These are phyloP conservation scores for Starmerella geochares DNA, from an alignment of 805 yeast species.

Conservation along the genomic window DNA sequence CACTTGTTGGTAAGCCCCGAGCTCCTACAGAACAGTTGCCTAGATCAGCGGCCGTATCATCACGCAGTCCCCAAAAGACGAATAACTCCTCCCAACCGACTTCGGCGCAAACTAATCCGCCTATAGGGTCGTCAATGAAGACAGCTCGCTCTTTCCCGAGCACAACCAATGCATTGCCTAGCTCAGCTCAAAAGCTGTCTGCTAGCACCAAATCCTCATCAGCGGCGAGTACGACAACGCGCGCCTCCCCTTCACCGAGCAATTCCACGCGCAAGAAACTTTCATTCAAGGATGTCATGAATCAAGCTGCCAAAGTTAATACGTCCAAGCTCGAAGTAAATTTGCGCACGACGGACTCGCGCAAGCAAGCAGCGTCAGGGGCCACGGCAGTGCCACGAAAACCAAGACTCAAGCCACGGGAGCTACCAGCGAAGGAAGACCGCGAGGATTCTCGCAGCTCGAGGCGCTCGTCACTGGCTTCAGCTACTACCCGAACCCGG, in stretches of 20 bases:
- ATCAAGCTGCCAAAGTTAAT: conserved; percentile 54
- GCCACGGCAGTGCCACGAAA: background rate
- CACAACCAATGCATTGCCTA: background rate
- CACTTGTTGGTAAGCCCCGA: too few species aligned
- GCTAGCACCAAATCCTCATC: background rate
- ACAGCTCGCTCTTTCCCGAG: too few species aligned
- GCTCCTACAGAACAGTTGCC: too few species aligned
- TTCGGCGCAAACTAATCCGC: too few species aligned
- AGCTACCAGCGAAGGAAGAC: background rate
- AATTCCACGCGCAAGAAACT: conserved; percentile 32
- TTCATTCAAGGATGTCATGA: conserved; percentile 59
- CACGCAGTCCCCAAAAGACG: too few species aligned
- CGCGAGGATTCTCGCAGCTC: background rate
- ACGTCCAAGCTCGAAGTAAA: conserved; percentile 38
- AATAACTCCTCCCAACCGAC: too few species aligned
- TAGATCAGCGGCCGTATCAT: too few species aligned
- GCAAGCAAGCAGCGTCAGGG: background rate
- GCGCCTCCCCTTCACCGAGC: background rate
- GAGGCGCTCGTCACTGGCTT: too few species aligned
- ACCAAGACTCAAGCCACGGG: background rate
- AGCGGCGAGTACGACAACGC: background rate
- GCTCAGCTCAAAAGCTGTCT: background rate
- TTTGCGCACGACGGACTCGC: conserved; percentile 31
- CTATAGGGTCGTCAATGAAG: too few species aligned
- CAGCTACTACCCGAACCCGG: too few species aligned